Evolutionary conservation across 129 eudicot species (phyloP).

Genomic region (Chrysanthemum seticuspe): DNA sequence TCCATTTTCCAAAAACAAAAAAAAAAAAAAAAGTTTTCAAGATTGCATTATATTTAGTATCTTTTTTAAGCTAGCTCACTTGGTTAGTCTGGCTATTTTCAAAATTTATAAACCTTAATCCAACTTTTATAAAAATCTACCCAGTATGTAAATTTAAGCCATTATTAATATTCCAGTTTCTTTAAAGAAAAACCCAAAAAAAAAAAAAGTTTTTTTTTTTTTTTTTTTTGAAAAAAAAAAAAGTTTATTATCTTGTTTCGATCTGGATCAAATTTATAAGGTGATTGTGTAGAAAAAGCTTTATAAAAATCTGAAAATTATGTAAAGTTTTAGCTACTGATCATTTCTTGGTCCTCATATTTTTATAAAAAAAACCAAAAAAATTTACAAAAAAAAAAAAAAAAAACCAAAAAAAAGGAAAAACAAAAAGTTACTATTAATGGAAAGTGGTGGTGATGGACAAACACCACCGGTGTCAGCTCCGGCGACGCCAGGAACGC

Average conservation of each 20-base stretch:
- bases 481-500: conserved; percentile 71
- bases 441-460: conserved; percentile 46
- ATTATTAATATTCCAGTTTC: background rate
- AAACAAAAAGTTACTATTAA: conserved; percentile 22
- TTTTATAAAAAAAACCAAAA: background rate
- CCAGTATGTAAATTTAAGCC: conserved; percentile 33
- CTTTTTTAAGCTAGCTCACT: conserved; percentile 20
- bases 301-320: conserved; percentile 41
- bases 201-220: background rate
- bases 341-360: conserved; percentile 5
- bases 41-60: background rate
- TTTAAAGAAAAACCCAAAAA: conserved; percentile 3
- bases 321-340: conserved; percentile 26
- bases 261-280: conserved; percentile 25
- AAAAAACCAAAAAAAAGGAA: background rate
- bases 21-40: background rate
- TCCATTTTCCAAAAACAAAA: background rate
- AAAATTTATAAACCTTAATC: conserved; percentile 25
- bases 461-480: conserved; percentile 47
- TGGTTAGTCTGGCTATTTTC: conserved; percentile 33
- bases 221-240: background rate
- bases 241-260: conserved; percentile 2
- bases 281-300: conserved; percentile 32
- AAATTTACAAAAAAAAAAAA: background rate
- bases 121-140: conserved; percentile 39